Evolutionary conservation across 345 rosid genomes (phyloP), one percentile per base, ranked within the genome.

Genomic region (Bretschneidera sinensis): DNA sequence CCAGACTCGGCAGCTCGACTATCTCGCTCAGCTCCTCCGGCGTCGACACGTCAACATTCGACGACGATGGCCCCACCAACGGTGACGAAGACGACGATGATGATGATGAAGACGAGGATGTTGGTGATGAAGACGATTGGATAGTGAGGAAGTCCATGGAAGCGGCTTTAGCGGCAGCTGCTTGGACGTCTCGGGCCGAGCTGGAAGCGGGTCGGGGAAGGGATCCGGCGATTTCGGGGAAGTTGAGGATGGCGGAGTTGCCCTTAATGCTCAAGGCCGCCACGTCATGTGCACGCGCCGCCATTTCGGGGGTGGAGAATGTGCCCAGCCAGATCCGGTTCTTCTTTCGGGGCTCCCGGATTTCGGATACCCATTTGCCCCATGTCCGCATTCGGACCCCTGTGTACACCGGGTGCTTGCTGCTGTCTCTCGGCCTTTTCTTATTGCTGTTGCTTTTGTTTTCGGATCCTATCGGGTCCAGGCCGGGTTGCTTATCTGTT

Each of bases 321-420:
- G 98, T 92, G 3, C 98, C 98, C 0, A 92, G 86, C 98, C 98
- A 92, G 87, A 92, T 92, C 73, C 98, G 79, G 70, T 67, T 86
- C 70, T 92, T 92, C 78, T 92, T 92, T 55, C 97, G 77, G 28
- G 98, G 98, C 74, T 92, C 91, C 15, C 98, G 83, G 81, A 92
- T 92, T 87, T 92, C 98, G 19, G 98, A 92, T 21, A 92, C 98
- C 98, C 98, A 92, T 66, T 92, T 92, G 5, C 98, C 98, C 97
- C 98, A 92, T 1, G 95, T 52, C 43, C 98, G 76, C 95, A 87
- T 89, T 66, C 98, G 76, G 33, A 92, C 98, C 17, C 98, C 98
- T 33, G 92, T 67, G 67, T 83, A 92, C 25, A 74, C 76, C 9
- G 87, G 90, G 47, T 80, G 87, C 70, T 78, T 78, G 63, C 76